Evolutionary conservation across 768 basidiomycete species (phyloP).

Genomic region (Hygrocybe coccinea): DNA sequence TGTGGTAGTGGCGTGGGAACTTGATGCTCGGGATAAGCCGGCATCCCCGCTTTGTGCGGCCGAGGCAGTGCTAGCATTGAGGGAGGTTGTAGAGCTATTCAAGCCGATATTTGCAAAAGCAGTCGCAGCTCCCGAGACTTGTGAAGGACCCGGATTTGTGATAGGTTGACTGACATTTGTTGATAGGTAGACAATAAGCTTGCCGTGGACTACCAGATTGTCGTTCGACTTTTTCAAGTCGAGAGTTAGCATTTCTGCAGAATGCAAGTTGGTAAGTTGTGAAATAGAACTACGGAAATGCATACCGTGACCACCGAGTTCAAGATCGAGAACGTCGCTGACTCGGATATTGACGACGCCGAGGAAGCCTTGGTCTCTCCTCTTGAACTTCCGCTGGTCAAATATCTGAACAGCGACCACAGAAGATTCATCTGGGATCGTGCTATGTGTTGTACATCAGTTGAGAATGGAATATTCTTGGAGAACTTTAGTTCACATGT

Average conservation of each 20-base stretch:
- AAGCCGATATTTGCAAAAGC: constrained; percentile 60
- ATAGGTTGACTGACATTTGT: constrained; percentile 86
- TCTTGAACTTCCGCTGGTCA: constrained; percentile 98
- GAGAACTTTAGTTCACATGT: constrained; percentile 59
- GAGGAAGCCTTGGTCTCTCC: constrained; percentile 95
- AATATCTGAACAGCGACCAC: constrained; percentile 98
- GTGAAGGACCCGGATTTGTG: constrained; percentile 75
- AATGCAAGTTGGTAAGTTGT: not conserved
- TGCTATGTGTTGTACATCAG: constrained; percentile 41
- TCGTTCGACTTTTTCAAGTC: constrained; percentile 99
- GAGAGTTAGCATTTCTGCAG: constrained; percentile 87
- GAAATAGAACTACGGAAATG: constrained; percentile 2
- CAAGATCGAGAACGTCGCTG: constrained; percentile 84
- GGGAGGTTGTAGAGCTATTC: constrained; percentile 54
- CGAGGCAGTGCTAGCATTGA: constrained; percentile 45
- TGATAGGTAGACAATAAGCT: constrained; percentile 93
- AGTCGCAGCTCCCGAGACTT: constrained; percentile 53
- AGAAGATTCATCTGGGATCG: constrained; percentile 91
- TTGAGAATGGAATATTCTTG: constrained; percentile 7
- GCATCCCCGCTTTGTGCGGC: constrained; percentile 38
- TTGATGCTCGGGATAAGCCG: constrained; percentile 55
- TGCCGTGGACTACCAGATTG: constrained; percentile 95
- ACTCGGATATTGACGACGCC: constrained; percentile 96
- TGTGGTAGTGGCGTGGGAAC: constrained; percentile 57
- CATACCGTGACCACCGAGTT: constrained; percentile 89